A percentile compares a stretch with the other conserved stretches of the same genome.
phyloP scores from a whole-genome alignment of 2,329 filamentous ascomycete species.

The Cladophialophora yegresii region DNA sequence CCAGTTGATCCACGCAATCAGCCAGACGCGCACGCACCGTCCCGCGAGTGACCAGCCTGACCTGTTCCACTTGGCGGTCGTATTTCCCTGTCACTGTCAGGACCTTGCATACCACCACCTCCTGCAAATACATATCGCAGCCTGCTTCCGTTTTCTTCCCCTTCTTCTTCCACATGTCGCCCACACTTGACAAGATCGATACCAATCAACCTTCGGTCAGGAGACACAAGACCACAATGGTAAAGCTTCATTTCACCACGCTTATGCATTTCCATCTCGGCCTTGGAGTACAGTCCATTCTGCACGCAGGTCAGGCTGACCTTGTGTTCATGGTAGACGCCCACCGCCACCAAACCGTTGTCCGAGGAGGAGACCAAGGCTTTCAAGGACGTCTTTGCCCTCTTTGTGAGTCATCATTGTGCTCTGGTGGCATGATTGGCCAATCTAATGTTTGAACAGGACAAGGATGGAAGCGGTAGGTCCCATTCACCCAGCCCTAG shows the following conservation, averaged over 20 bases:
- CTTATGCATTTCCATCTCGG: not conserved
- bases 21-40: slow-evolving; percentile 9
- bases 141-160: slow-evolving; percentile 11
- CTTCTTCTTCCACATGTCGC: slow-evolving; percentile 23
- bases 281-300: not conserved
- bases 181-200: slow-evolving; percentile 27
- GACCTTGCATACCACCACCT: not conserved
- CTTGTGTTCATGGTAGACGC: slow-evolving; percentile 19
- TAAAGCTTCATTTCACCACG: slow-evolving; percentile 6
- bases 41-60: not conserved
- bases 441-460: slow-evolving; percentile 31
- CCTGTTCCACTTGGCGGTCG: slow-evolving; percentile 3
- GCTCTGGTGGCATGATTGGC: not conserved
- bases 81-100: not conserved
- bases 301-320: slow-evolving; percentile 4
- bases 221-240: slow-evolving; percentile 25
- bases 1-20: slow-evolving; percentile 9
- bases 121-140: slow-evolving; percentile 20
- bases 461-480: slow-evolving; percentile 41
- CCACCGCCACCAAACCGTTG: slow-evolving; percentile 24
- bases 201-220: slow-evolving; percentile 13
- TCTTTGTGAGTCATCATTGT: slow-evolving; percentile 38
- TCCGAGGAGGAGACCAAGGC: slow-evolving; percentile 38
- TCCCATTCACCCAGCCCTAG: not conserved
- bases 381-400: slow-evolving; percentile 39